phyloP scores from a whole-genome alignment of 1,284 basidiomycete species.

The Cutaneotrichosporon dermatis region DNA sequence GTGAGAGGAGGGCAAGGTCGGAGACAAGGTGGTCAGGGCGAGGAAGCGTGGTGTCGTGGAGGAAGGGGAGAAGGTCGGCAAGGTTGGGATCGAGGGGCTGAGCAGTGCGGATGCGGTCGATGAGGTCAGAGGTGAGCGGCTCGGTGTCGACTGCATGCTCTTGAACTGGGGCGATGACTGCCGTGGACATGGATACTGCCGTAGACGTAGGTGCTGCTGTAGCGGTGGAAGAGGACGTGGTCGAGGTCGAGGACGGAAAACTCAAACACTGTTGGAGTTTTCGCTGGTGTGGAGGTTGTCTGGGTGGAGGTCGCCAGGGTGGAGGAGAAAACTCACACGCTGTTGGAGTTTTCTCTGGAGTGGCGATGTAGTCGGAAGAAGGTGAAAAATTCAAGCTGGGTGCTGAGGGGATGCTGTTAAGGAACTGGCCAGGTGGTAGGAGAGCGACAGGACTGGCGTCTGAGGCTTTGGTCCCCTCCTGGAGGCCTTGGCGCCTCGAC shows the following conservation, averaged over 20 bases:
- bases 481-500: conserved; percentile 46
- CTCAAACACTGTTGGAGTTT: too few species aligned
- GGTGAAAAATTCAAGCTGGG: too few species aligned
- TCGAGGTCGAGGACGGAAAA: too few species aligned
- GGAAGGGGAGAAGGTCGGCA: neutral
- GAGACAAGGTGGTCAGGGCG: neutral
- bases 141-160: too few species aligned
- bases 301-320: too few species aligned
- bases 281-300: too few species aligned
- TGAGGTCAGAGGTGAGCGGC: neutral
- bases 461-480: neutral
- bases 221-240: too few species aligned
- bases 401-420: too few species aligned
- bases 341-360: neutral
- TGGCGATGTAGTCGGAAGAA: too few species aligned
- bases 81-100: neutral
- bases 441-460: neutral
- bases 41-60: neutral
- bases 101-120: neutral
- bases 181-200: too few species aligned
- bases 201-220: too few species aligned
- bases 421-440: neutral
- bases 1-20: neutral
- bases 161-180: too few species aligned
- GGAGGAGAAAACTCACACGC: neutral